Percentiles rank a stretch among this genome's conserved stretches.
Evolutionary conservation across 768 basidiomycete species (phyloP).

Genomic region (Coprinopsis marcescibilis): DNA sequence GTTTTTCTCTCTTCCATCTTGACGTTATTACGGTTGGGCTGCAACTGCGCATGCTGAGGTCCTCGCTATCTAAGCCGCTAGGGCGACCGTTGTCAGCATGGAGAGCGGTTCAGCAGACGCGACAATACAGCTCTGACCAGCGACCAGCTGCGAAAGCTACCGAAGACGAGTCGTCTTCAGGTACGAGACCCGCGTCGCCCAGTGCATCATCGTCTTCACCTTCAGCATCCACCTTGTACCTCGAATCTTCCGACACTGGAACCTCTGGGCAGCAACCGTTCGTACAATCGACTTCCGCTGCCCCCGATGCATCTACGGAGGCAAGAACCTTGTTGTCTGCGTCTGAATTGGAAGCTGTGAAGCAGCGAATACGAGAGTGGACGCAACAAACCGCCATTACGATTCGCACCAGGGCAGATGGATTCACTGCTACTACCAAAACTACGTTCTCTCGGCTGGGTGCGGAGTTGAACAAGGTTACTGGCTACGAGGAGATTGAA

Average conservation of each 20-base stretch:
- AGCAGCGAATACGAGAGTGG: slow-evolving; percentile 44
- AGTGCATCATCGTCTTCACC: neutral
- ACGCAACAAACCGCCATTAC: slow-evolving; percentile 36
- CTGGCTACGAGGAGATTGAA: slow-evolving; percentile 91
- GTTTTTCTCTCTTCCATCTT: neutral
- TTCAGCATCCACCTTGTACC: neutral
- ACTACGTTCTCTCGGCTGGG: slow-evolving; percentile 70
- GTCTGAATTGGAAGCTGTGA: slow-evolving; percentile 30
- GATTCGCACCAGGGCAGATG: slow-evolving; percentile 51
- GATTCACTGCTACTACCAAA: slow-evolving; percentile 50
- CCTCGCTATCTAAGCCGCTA: neutral
- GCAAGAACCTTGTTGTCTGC: slow-evolving; percentile 15
- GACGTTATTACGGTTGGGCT: neutral
- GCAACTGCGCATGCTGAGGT: slow-evolving; percentile 4
- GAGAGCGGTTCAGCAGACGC: neutral
- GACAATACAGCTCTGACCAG: neutral
- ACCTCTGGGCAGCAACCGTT: neutral
- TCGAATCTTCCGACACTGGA: neutral
- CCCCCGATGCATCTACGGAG: neutral
- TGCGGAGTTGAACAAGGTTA: slow-evolving; percentile 73
- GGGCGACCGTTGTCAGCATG: neutral
- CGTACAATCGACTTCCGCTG: slow-evolving; percentile 1
- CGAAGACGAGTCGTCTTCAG: neutral
- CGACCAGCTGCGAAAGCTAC: neutral
- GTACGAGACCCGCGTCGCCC: neutral